These are phyloP conservation scores for Darksidea phi DNA, from an alignment of 495 filamentous ascomycete genomes.

Conservation along the genomic window DNA sequence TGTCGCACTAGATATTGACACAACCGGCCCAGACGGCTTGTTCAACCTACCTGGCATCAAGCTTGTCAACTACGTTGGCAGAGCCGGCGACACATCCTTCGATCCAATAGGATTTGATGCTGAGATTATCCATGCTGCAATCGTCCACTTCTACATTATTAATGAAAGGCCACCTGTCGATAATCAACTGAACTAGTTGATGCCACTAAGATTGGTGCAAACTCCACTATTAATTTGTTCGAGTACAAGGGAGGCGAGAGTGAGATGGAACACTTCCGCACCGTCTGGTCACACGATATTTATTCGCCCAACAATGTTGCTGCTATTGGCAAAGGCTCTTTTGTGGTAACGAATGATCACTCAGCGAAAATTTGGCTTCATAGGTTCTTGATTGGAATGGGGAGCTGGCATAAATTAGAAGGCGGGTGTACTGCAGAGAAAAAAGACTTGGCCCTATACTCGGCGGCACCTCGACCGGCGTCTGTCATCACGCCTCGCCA, in stretches of 20 bases:
- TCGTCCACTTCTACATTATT: conserved; percentile 42
- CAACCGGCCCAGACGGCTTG: conserved; percentile 3
- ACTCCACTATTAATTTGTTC: conserved; percentile 12
- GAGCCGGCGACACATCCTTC: conserved; percentile 2
- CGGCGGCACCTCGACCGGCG: conserved; percentile 25
- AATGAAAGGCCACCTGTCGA: conserved; percentile 47
- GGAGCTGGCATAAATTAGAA: not conserved
- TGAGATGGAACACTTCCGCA: conserved; percentile 13
- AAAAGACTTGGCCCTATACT: conserved; percentile 31
- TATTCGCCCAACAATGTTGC: conserved; percentile 12
- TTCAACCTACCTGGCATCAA: conserved; percentile 10
- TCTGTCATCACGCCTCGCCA: conserved; percentile 38
- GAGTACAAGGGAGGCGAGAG: conserved; percentile 7
- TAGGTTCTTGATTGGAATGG: too few relatives aligned
- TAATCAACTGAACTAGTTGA: conserved; percentile 41
- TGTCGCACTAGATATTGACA: conserved; percentile 8
- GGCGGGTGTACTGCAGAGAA: conserved; percentile 22
- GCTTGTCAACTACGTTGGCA: conserved; percentile 2
- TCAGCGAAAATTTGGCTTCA: not conserved
- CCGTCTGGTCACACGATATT: conserved; percentile 5
- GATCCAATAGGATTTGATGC: conserved; percentile 15
- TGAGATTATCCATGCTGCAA: conserved; percentile 5
- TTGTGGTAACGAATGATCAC: conserved; percentile 17
- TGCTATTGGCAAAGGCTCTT: not conserved
- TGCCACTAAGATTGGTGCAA: conserved; percentile 6